Base-by-base conservation (phyloP, 192 early-diverging fungal species). In the Chytriomyces confervae region DNA sequence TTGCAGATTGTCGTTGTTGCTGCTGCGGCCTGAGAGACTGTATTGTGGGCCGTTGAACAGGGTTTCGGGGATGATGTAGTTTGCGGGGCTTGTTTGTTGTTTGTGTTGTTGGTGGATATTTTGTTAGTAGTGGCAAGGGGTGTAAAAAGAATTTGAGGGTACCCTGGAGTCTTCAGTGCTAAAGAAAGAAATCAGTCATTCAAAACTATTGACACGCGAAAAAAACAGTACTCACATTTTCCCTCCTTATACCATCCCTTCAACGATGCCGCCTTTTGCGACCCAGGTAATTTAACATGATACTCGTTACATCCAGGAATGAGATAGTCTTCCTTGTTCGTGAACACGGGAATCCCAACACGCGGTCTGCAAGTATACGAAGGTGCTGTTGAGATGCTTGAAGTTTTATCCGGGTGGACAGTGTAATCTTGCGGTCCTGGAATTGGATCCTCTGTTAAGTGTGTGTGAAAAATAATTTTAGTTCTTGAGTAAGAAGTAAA, bases 91-190 rank as follows among this genome's bases (percentile, higher is more conserved):
- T n/a, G n/a, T n/a, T n/a, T n/a, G n/a, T n/a, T n/a, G n/a, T n/a
- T n/a, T n/a, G n/a, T n/a, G n/a, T n/a, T n/a, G n/a, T n/a, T n/a
- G n/a, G n/a, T n/a, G n/a, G n/a, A n/a, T n/a, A n/a, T n/a, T n/a
- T n/a, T n/a, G n/a, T n/a, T n/a, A n/a, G n/a, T n/a, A n/a, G n/a
- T n/a, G n/a, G n/a, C n/a, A n/a, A n/a, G n/a, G n/a, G n/a, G n/a
- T n/a, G n/a, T n/a, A n/a, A n/a, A n/a, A n/a, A n/a, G n/a, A n/a
- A n/a, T n/a, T n/a, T n/a, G n/a, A n/a, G n/a, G n/a, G n/a, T n/a
- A n/a, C n/a, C n/a, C 87, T 43, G 87, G 87, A 9, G 87, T 89
- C 72, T 86, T 86, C 48, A 86, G 36, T 9, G 82, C 83, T 85
- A 53, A 20, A 71, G n/a, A 65, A 20, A 44, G 18, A 11, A 20